Evolutionary conservation across 2,329 filamentous ascomycete genomes (phyloP), one percentile per base, ranked within the genome.

Genomic region (Fusarium udum): DNA sequence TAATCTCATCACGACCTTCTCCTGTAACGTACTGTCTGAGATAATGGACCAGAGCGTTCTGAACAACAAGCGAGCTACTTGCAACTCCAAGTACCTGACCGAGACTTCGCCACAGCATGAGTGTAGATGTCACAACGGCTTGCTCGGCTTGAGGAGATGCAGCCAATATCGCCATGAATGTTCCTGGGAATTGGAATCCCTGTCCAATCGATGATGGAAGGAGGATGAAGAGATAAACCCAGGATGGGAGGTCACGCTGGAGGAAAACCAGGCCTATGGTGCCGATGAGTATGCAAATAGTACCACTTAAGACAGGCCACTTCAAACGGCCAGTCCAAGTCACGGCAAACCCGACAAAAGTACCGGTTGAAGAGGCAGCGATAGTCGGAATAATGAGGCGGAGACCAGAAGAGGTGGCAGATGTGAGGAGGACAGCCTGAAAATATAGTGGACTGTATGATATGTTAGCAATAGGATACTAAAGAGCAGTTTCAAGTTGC

Each of bases 1-100:
- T 87, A n/a, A 91, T 82, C 52, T 86, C 82, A 1, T 85, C 84
- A 77, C 90, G 92, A 31, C 90, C 84, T 0, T 84, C 83, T 1
- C 90, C 91, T 0, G 84, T 85, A 14, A 95, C 91, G 39, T 87
- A 85, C 16, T 79, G 71, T 9, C 88, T 81, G 10, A 95, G 85
- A 73, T 91, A 91, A 24, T 85, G 82, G 14, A 88, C 82, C 58
- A 95, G 83, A 2, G 89, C 86, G 76, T 94, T 94, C 82, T 95
- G 93, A 69, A 95, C 84, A 13, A 94, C 88, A 64, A 94, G 86
- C 78, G 91, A 93, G 73, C 90, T 92, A 59, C 87, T 84, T 2
- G 92, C 90, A 49, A 95, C 88, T n/a, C 93, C 93, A 77, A 95
- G 86, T 2, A 95, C 92, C 63, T 87, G 88, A 12, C 93, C 93